Evolutionary conservation across 1,284 basidiomycete species (phyloP).

Genomic region (Uromyces viciae-fabae): DNA sequence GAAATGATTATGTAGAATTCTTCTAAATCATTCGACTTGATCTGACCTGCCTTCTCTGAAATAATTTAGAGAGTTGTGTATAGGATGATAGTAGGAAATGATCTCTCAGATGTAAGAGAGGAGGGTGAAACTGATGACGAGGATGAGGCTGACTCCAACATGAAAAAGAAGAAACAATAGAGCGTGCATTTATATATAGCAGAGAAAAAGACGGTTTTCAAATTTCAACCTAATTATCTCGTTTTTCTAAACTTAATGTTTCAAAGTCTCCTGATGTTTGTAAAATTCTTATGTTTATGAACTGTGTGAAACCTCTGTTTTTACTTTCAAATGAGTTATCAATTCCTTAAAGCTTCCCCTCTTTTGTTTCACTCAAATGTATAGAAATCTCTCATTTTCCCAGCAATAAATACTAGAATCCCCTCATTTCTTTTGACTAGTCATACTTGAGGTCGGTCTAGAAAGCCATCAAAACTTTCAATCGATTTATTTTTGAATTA

Average conservation of each 20-base stretch:
- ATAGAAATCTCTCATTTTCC: too few relatives aligned
- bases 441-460: too few relatives aligned
- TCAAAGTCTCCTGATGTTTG: neutral
- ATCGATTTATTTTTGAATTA: too few relatives aligned
- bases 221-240: neutral
- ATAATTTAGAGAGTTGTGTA: constrained; percentile 45
- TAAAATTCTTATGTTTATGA: neutral
- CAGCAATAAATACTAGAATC: too few relatives aligned
- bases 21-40: neutral
- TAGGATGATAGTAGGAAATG: constrained; percentile 47
- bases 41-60: neutral
- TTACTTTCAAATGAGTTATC: too few relatives aligned
- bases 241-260: neutral
- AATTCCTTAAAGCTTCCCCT: too few relatives aligned
- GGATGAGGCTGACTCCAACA: neutral
- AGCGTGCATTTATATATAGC: neutral
- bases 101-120: constrained; percentile 48
- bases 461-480: too few relatives aligned
- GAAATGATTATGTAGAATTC: neutral
- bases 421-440: too few relatives aligned
- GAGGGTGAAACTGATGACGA: constrained; percentile 50
- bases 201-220: too few relatives aligned
- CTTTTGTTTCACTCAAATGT: neutral
- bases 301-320: neutral
- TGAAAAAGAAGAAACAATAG: neutral